phyloP scores from a whole-genome alignment of 1,284 basidiomycete genomes.

The Erythrobasidium hasegawianum region DNA sequence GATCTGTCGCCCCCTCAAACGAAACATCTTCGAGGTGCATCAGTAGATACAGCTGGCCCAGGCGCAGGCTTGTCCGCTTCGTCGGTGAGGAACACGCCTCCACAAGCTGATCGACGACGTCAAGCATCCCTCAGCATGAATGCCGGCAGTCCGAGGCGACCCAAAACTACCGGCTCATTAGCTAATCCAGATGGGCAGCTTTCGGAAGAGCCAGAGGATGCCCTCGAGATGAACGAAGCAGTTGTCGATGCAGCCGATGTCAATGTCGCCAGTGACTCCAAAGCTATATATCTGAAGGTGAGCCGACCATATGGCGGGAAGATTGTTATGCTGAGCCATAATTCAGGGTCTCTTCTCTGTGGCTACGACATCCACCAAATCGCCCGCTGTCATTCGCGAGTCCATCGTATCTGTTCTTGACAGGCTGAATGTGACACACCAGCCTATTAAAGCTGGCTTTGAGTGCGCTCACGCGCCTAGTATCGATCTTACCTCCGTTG shows the following conservation, averaged over 20 bases:
- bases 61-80: not conserved
- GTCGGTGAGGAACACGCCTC: not conserved
- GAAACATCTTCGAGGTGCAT: constrained; percentile 36
- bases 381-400: constrained; percentile 70
- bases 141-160: constrained; percentile 13
- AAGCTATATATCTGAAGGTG: constrained; percentile 78
- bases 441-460: constrained; percentile 84
- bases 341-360: constrained; percentile 58
- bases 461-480: constrained; percentile 94
- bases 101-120: not conserved
- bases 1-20: constrained; percentile 36
- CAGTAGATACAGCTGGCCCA: constrained; percentile 33
- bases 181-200: not conserved
- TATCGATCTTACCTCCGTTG: constrained; percentile 75
- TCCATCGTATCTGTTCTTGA: constrained; percentile 85
- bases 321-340: constrained; percentile 1
- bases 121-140: not conserved
- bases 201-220: constrained; percentile 36
- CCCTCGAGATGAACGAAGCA: constrained; percentile 38
- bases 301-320: constrained; percentile 64
- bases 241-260: constrained; percentile 48
- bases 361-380: constrained; percentile 88
- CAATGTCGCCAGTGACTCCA: constrained; percentile 58
- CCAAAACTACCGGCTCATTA: constrained; percentile 26
- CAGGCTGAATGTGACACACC: constrained; percentile 88